Evolutionary conservation across 768 basidiomycete genomes (phyloP), one percentile per base, ranked within the genome.

Genomic region (Phaeotremella skinneri): DNA sequence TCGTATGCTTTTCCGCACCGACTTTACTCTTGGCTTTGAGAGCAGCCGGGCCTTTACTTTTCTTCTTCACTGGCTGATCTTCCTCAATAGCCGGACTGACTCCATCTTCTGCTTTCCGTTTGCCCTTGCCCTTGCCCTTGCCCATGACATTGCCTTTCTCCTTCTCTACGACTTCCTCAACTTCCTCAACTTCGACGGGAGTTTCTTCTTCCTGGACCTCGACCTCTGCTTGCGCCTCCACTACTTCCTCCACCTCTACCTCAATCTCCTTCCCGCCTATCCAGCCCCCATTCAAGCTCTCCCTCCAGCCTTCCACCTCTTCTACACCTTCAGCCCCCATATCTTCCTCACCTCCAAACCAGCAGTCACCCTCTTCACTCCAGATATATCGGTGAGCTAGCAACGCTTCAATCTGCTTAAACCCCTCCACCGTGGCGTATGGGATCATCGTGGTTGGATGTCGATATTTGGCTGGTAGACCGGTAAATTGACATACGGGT

Each of bases 391-490:
- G 83, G 63, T 91, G 86, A 3, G 78, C 77, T 37, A 91, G 71
- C 3, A 91, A 62, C 31, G 77, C 79, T 27, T 84, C 84, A 49
- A 94, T 79, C 6, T 81, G 80, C 43, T 82, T 75, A 72, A 84
- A 96, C 11, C 87, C 90, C 21, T 78, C 77, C 14, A 82, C 72
- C 56, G 87, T 83, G 1, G 90, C 87, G 75, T 85, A 97, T 0
- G 90, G 91, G 4, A 88, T 85, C 9, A 85, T 85, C 0, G 87
- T 87, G 41, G 83, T 79, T 0, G 92, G 91, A 73, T 96, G 91
- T 37, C 84, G 72, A 70, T 97, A 97, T 45, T 79, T 82, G 0
- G 91, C 91, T 3, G 81, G 80, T 42, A 81, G 81, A 2, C 93
- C 93, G 0, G 90, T 93, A 59, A 97, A 83, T 0, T 84, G 84